Base-by-base conservation (phyloP, 1,284 basidiomycete species). In the Neolentinus lepideus region DNA sequence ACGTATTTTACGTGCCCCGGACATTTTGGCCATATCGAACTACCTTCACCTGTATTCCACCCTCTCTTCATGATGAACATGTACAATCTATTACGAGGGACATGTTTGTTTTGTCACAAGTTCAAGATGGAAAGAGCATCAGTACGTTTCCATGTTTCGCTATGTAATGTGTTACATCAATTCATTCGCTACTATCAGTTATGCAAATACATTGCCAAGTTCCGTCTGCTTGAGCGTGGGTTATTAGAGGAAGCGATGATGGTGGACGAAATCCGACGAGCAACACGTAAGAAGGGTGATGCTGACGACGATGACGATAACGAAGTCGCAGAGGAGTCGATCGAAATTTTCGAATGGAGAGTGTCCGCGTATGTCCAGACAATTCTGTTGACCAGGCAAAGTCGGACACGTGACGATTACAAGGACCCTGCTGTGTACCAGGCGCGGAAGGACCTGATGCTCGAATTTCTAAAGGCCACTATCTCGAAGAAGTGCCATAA, bases 1-100 rank as follows among this genome's bases (percentile, higher is more conserved):
- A 91, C 85, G 52, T 94, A 92, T 66, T 98, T 89, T 72, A 87
- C 88, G 59, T 99, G 97, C 70, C 96, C 97, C 0, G 97, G 97
- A 6, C 97, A 99, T 72, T 99, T 92, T 75, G 97, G 97, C n/a
- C 97, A 99, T 72, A 96, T 99, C 62, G 94, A 98, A 64, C 84
- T 99, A 4, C 94, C 97, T 10, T 82, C 90, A 21, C 94, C 97
- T 25, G 92, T 99, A 12, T 99, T 92, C 69, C 96, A 99, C 68
- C 97, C 97, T 0, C 77, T 99, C 27, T 99, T 98, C 74, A 94
- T 99, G 87, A 80, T 80, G 51, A 93, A 97, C 66, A 89, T 92
- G 77, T 95, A 88, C 71, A 89, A 90, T 62, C 73, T 99, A 53
- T 76, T 99, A 14, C 85, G 94, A 54, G 88, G 88, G 46, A 88